Conservation (phyloP, 2,329 filamentous ascomycete species). For the Fusarium sp. region DNA sequence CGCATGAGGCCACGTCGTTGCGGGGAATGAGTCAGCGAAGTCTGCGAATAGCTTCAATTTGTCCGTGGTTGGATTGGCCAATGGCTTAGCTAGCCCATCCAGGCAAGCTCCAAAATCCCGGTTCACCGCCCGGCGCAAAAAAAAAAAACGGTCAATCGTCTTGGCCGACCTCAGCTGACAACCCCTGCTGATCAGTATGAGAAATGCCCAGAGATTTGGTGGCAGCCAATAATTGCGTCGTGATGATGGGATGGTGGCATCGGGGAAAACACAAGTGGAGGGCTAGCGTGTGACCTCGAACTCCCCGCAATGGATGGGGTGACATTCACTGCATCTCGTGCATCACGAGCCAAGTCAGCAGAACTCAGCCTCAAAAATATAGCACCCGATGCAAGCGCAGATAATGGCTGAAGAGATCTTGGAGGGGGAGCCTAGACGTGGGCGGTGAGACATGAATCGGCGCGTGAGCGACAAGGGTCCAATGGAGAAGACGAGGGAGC, state of each 20-base stretch:
- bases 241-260: background rate
- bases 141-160: background rate
- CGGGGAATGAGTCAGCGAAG: too few species aligned
- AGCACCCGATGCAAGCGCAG: slow-evolving; percentile 7
- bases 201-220: background rate
- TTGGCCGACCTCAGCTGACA: slow-evolving; percentile 15
- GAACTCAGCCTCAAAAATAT: slow-evolving; percentile 10
- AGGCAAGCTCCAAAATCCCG: rapidly evolving
- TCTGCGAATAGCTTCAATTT: background rate
- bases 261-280: background rate
- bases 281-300: background rate
- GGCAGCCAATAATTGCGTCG: background rate
- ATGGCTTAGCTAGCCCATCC: background rate
- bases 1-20: too few species aligned
- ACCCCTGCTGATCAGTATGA: slow-evolving; percentile 24
- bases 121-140: background rate
- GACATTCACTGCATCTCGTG: background rate
- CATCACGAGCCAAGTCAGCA: slow-evolving; percentile 1
- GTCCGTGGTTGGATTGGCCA: rapidly evolving
- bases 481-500: background rate
- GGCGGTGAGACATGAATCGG: slow-evolving; percentile 31
- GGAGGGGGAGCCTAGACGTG: background rate
- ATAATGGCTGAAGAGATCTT: too few species aligned
- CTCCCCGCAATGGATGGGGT: background rate
- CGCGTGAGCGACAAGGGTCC: slow-evolving; percentile 23